Evolutionary conservation across 169 alveolate species (phyloP).

Genomic region (Plasmodium sp.): DNA sequence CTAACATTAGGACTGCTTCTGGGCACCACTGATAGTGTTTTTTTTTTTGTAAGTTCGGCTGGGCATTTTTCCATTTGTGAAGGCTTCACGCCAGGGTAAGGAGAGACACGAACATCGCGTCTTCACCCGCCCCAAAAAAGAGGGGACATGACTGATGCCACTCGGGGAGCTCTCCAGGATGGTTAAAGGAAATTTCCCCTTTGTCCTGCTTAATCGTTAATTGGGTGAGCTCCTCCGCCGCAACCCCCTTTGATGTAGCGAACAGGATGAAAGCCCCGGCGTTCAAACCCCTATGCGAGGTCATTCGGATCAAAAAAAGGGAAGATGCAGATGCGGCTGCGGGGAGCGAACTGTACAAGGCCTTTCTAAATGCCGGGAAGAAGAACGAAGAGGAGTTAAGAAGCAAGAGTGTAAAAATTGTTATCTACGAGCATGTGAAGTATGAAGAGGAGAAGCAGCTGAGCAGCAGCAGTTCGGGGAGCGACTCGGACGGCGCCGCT

Average conservation of each 20-base stretch:
- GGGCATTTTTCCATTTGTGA: not conserved
- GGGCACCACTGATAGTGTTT: not conserved
- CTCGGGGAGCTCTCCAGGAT: not conserved
- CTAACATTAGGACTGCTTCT: not conserved
- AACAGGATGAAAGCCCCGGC: conserved; percentile 18
- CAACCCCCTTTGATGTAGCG: not conserved
- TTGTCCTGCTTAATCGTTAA: not conserved
- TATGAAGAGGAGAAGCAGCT: not conserved
- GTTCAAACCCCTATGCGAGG: conserved; percentile 42
- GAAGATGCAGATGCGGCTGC: not conserved
- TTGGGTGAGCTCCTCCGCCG: not conserved
- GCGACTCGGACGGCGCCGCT: not conserved
- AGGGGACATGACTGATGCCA: not conserved
- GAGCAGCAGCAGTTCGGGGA: not conserved
- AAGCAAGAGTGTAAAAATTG: conserved; percentile 27
- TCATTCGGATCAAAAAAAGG: conserved; percentile 41
- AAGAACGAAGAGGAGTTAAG: not conserved
- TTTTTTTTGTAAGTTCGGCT: not conserved
- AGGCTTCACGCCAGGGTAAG: not conserved
- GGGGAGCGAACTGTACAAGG: conserved; percentile 22
- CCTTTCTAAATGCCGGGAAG: conserved; percentile 18
- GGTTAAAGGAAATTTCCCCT: not conserved
- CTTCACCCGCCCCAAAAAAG: not conserved
- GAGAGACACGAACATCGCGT: not conserved
- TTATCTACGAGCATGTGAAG: conserved; percentile 28